These are phyloP conservation scores for Vicia sativa DNA, from an alignment of 306 rosid species.

Conservation along the genomic window DNA sequence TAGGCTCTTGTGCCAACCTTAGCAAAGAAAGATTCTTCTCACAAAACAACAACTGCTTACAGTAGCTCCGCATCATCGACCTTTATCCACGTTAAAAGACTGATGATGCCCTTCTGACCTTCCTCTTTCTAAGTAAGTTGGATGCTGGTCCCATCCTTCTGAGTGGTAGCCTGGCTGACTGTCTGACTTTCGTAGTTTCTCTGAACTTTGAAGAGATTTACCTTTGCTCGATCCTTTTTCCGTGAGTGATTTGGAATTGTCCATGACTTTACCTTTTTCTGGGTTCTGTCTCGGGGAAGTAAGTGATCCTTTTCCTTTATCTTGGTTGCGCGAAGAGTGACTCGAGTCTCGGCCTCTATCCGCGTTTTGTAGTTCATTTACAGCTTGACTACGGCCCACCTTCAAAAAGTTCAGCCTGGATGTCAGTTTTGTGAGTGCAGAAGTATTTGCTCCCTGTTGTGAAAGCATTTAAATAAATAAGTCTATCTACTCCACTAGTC, in stretches of 20 bases:
- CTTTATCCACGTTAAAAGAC: constrained; percentile 50
- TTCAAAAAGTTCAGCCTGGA: constrained; percentile 81
- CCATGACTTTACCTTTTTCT: constrained; percentile 47
- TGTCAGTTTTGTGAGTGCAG: constrained; percentile 79
- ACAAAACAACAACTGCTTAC: constrained; percentile 31
- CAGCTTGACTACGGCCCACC: constrained; percentile 63
- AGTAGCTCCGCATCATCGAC: constrained; percentile 40
- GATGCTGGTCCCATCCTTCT: constrained; percentile 50
- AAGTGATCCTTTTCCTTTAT: constrained; percentile 50
- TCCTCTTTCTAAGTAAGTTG: constrained; percentile 59
- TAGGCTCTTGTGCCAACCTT: constrained; percentile 36
- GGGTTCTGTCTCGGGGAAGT: constrained; percentile 38
- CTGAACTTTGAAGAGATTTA: constrained; percentile 46
- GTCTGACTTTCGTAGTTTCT: constrained; percentile 55
- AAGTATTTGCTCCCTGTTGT: constrained; percentile 64
- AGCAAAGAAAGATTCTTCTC: constrained; percentile 37
- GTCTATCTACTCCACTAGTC: constrained; percentile 37
- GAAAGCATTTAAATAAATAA: constrained; percentile 44
- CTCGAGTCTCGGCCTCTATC: constrained; percentile 54
- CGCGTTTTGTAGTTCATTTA: constrained; percentile 62
- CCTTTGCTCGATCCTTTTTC: constrained; percentile 47
- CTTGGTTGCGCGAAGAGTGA: constrained; percentile 40
- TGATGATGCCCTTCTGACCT: constrained; percentile 55
- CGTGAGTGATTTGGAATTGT: constrained; percentile 32
- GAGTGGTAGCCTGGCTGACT: constrained; percentile 51